Evolutionary conservation across 805 yeast genomes (phyloP), one percentile per base, ranked within the genome.

Genomic region (Tetrapisispora nanseiensis): DNA sequence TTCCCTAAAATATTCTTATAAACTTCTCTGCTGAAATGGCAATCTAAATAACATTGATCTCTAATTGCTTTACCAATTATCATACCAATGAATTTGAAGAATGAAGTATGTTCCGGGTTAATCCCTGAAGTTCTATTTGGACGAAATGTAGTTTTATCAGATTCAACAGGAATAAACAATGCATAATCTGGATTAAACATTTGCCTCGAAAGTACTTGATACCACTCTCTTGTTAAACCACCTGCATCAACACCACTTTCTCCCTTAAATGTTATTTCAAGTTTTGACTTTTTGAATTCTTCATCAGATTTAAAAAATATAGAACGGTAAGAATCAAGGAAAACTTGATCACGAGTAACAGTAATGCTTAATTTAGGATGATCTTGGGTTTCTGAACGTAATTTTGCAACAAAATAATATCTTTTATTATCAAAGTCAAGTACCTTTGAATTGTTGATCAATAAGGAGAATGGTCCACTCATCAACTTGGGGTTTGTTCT

Each of bases 181-280:
- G 95, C 97, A 65, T 87, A 87, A 55, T 86, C 95, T 0, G 97
- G 94, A 58, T 90, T 87, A 66, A 92, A 86, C 86, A 92, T 89
- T 59, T 90, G 97, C 47, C 96, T 72, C 0, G 96, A 80, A 37
- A 92, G 64, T 5, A 89, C 95, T 59, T 89, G 97, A 56, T 82
- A 89, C 98, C 98, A 92, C 61, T 92, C 99, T 55, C 99, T 72
- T 0, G 97, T 85, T 13, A 92, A 80, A 32, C 99, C 99, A 51
- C 99, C 99, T 3, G 95, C 98, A 69, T 92, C 99, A 38, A 92
- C 85, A 51, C 97, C 99, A 42, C 82, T 82, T 62, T 92, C 99
- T 1, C 95, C 95, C 48, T 79, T 79, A 67, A 92, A 92, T n/a
- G 74, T 73, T 33, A 92, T 77, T 39, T 82, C 89, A 51, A 92